These are phyloP conservation scores for Globisporangium spinosum DNA, from an alignment of 352 stramenopile species.

Conservation along the genomic window DNA sequence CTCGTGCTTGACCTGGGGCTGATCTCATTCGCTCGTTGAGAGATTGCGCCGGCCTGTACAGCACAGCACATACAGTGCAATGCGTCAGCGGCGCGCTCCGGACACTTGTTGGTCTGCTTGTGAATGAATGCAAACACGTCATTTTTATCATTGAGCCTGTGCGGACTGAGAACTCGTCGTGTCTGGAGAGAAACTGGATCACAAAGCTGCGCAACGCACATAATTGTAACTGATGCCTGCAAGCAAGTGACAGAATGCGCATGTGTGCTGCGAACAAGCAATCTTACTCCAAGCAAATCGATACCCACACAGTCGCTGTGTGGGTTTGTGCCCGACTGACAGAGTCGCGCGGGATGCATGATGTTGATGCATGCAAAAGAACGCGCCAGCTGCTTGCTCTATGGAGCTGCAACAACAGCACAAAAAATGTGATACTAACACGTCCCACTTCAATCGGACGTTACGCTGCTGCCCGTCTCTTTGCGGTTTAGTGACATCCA, in stretches of 20 bases:
- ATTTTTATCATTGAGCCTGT: neutral
- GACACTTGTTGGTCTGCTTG: neutral
- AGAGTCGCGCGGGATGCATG: neutral
- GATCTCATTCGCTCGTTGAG: neutral
- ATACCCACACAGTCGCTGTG: neutral
- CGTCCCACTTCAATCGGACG: slow-evolving; percentile 10
- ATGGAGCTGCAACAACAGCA: slow-evolving; percentile 1
- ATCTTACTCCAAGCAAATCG: neutral
- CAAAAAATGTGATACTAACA: neutral
- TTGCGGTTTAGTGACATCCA: slow-evolving; percentile 8
- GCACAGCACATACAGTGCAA: neutral
- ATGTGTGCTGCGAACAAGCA: neutral
- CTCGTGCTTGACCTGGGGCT: neutral
- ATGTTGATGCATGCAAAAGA: slow-evolving; percentile 14
- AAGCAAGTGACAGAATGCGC: neutral
- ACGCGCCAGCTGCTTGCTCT: slow-evolving; percentile 8
- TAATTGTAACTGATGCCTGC: neutral
- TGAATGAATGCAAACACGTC: neutral
- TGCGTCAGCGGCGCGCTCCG: neutral
- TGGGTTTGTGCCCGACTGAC: neutral
- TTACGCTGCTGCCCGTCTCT: neutral
- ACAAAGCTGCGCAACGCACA: neutral
- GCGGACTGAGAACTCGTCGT: neutral
- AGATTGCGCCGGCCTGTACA: neutral
- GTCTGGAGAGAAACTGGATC: neutral